Base-by-base conservation (phyloP, 805 yeast species). In the Kuraishia molischiana region DNA sequence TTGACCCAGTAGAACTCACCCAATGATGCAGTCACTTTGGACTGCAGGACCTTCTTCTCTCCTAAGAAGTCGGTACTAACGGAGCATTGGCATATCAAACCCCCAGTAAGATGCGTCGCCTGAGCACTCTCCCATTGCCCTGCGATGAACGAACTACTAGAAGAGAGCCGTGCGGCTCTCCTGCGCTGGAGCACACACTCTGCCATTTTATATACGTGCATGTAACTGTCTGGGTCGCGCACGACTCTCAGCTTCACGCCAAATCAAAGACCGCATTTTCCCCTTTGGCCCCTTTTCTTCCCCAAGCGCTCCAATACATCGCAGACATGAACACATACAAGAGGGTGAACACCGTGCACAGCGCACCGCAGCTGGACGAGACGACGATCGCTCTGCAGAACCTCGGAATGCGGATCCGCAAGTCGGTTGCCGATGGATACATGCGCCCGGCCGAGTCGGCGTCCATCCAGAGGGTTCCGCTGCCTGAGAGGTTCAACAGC, bases 351-450 rank as follows among this genome's bases (percentile, higher is more conserved):
- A 11, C 26, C 26, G 8, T 11, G 10, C 10, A 11, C 26, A 22
- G 10, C 10, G 26, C 8, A 11, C 8, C 31, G 5, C 31, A 28
- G 13, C 14, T 28, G 8, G 31, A 52, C 49, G 59, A 58, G n/a
- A 54, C 52, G 30, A 50, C 54, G 11, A 64, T 55, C 32, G 55
- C 62, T 19, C 62, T 80, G 19, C 67, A 76, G 30, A 68, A 78
- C 1, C 50, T 80, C 4, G 87, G 86, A 0, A 80, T 79, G 85
- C 66, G 85, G 44, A 74, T 82, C 41, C 69, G 90, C 49, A 77
- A 79, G 46, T 66, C 81, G 2, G 74, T 81, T 3, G 64, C 72
- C 24, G 77, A 77, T 32, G 87, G 87, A 1, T 78, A 79, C 47
- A 42, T 43, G 37, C 47, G 46, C 19, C 50, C 48, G 24, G 36